Evolutionary conservation across 164 flowering plant genomes (phyloP).

Genomic region (Amborella trichopoda): DNA sequence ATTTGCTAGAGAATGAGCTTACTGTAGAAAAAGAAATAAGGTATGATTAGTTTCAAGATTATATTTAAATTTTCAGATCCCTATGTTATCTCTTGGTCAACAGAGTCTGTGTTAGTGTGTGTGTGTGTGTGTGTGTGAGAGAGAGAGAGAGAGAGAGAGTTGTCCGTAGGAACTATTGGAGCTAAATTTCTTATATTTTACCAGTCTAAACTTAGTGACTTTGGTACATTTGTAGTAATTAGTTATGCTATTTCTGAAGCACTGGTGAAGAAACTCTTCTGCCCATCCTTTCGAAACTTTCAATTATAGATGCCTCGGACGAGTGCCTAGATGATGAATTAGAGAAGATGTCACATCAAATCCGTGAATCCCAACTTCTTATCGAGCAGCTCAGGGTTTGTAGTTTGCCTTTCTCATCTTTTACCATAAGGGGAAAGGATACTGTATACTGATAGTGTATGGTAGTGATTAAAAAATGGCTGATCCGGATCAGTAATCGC

Average conservation of each 20-base stretch:
- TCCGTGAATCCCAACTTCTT: slow-evolving; percentile 43
- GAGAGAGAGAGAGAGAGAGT: no score
- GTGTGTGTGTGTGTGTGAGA: neutral
- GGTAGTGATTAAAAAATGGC: no score
- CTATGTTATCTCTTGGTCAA: neutral
- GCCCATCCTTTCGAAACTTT: slow-evolving; percentile 30
- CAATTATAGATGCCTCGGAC: slow-evolving; percentile 20
- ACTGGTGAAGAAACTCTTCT: slow-evolving; percentile 27
- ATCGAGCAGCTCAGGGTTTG: slow-evolving; percentile 68
- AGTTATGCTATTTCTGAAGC: slow-evolving; percentile 19
- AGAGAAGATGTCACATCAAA: slow-evolving; percentile 34
- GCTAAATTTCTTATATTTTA: neutral
- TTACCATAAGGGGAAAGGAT: no score
- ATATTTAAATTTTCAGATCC: neutral
- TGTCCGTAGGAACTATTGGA: neutral
- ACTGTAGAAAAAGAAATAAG: slow-evolving; percentile 20
- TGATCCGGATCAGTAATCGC: no score
- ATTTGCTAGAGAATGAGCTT: slow-evolving; percentile 14
- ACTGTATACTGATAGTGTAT: no score
- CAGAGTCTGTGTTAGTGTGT: neutral
- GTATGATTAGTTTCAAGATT: slow-evolving; percentile 16
- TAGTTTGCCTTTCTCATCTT: no score
- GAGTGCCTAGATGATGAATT: slow-evolving; percentile 21
- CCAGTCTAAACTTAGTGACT: no score
- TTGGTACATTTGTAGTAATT: slow-evolving; percentile 12